Conservation (phyloP, 495 filamentous ascomycete species). For the Chaetomidium leptoderma region DNA sequence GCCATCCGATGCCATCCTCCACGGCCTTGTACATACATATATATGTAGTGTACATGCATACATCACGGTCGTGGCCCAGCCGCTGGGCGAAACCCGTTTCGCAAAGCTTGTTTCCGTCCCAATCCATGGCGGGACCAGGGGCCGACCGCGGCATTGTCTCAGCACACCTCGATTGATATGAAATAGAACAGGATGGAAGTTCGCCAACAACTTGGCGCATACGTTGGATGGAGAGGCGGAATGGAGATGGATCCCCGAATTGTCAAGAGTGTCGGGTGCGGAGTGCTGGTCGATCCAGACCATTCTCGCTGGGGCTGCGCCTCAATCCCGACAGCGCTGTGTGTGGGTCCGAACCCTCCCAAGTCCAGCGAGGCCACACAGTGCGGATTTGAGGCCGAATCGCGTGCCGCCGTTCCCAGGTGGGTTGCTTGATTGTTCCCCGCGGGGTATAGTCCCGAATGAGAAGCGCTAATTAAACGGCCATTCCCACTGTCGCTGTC, state of each 20-base stretch:
- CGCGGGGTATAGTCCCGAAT: background rate
- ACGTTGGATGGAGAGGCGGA: no score
- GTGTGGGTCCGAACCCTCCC: background rate
- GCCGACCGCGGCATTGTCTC: background rate
- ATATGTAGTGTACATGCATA: no score
- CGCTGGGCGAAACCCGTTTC: background rate
- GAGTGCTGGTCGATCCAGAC: background rate
- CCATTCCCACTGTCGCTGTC: background rate
- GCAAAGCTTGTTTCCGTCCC: background rate
- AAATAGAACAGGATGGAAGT: background rate
- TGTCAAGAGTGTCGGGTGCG: no score
- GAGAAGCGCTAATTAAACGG: slow-evolving; percentile 11
- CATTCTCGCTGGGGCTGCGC: slow-evolving; percentile 11
- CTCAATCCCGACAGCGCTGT: background rate
- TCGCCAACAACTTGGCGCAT: no score
- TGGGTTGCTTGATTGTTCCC: background rate
- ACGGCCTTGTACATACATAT: no score
- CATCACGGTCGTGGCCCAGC: background rate
- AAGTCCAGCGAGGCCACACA: slow-evolving; percentile 4
- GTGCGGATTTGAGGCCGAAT: slow-evolving; percentile 3
- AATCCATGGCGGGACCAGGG: background rate
- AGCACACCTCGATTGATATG: background rate
- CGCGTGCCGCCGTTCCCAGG: background rate
- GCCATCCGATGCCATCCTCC: no score
- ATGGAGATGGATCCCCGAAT: background rate